These are phyloP conservation scores for Pyricularia sp. DNA, from an alignment of 2,329 filamentous ascomycete species.

Conservation along the genomic window DNA sequence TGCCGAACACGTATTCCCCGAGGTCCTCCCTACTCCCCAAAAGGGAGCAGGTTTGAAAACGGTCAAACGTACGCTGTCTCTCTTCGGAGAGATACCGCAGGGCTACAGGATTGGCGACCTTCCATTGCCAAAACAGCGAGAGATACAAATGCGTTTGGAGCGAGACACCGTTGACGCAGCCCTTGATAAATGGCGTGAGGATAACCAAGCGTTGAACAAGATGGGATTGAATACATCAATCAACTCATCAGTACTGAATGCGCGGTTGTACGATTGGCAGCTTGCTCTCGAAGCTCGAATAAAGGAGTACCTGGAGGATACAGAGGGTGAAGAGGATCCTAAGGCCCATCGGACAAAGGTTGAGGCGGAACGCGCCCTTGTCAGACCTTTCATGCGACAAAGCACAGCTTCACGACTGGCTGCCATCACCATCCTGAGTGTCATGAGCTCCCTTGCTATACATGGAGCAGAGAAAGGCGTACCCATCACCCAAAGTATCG, in stretches of 20 bases:
- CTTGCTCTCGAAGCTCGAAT: constrained; percentile 52
- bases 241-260: constrained; percentile 50
- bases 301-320: constrained; percentile 52
- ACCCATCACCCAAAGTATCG: constrained; percentile 44
- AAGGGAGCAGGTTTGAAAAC: constrained; percentile 64
- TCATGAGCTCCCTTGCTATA: constrained; percentile 49
- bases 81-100: constrained; percentile 48
- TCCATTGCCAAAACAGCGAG: constrained; percentile 41
- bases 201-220: constrained; percentile 57
- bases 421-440: constrained; percentile 67
- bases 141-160: constrained; percentile 63
- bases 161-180: constrained; percentile 68
- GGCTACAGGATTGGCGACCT: constrained; percentile 42
- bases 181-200: constrained; percentile 67
- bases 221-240: constrained; percentile 60
- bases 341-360: constrained; percentile 20
- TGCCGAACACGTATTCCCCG: constrained; percentile 15
- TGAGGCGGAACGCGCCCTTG: constrained; percentile 27
- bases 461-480: constrained; percentile 54
- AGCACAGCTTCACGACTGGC: constrained; percentile 64
- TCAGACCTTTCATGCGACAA: constrained; percentile 66
- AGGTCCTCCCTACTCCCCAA: constrained; percentile 41
- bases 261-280: constrained; percentile 73
- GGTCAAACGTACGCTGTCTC: constrained; percentile 56
- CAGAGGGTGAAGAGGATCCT: constrained; percentile 49